Conservation (phyloP, 2,329 filamentous ascomycete genomes). For the Cadophora gregata region DNA sequence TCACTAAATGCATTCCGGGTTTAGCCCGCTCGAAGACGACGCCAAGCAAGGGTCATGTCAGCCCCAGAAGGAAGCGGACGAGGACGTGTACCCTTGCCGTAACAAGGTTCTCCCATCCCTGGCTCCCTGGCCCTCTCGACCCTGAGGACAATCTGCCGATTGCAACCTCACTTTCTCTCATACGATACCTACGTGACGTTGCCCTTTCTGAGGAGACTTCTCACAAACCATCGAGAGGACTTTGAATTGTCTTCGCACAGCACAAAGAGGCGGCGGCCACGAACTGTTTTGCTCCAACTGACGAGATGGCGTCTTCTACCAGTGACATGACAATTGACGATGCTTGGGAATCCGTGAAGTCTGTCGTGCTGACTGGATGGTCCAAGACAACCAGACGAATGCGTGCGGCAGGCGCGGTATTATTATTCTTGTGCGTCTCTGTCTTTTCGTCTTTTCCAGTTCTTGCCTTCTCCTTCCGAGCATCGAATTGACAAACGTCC, state of each 20-base stretch:
- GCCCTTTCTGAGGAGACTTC: neutral
- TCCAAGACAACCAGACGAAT: constrained; percentile 42
- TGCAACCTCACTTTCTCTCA: constrained; percentile 8
- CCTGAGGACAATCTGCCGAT: constrained; percentile 4
- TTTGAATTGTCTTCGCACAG: neutral
- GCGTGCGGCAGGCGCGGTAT: constrained; percentile 36
- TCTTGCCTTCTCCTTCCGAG: neutral
- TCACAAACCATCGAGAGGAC: neutral
- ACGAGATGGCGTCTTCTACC: constrained; percentile 33
- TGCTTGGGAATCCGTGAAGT: constrained; percentile 39
- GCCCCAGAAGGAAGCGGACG: neutral
- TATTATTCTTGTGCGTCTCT: constrained; percentile 39
- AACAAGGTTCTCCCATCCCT: neutral
- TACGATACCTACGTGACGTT: neutral
- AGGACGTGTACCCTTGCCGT: neutral
- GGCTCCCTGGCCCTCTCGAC: neutral
- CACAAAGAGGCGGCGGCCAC: neutral
- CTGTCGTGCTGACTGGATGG: constrained; percentile 35
- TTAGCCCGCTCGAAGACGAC: neutral
- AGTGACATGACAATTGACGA: constrained; percentile 42
- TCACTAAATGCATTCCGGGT: constrained; percentile 2
- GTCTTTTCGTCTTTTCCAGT: neutral
- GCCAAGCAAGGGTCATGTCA: constrained; percentile 1
- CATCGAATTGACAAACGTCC: constrained; percentile 1
- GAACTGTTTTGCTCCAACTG: neutral